Conservation (phyloP, 1,284 basidiomycete genomes). For the Fomitopsis betulina region DNA sequence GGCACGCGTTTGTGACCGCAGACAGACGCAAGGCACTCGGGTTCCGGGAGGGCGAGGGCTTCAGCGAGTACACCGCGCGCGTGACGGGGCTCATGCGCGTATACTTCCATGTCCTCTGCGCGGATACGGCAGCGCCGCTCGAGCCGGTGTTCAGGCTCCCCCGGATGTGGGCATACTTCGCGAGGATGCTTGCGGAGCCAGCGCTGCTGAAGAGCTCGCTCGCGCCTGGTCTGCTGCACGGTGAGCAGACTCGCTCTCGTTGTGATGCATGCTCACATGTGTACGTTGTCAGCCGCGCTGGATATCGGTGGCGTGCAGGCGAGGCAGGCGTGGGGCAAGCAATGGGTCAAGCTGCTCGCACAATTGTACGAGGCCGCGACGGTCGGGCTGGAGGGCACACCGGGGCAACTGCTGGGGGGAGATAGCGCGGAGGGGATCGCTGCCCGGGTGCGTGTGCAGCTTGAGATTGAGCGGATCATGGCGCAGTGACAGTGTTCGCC, state of each 20-base stretch:
- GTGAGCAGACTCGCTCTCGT: conserved; percentile 40
- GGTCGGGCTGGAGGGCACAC: conserved; percentile 37
- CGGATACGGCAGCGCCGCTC: conserved; percentile 36
- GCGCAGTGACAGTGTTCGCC: not conserved
- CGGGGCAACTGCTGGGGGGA: conserved; percentile 47
- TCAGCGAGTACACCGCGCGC: conserved; percentile 68
- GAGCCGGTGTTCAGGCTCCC: conserved; percentile 54
- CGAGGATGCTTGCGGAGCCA: conserved; percentile 50
- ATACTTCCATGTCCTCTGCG: conserved; percentile 77
- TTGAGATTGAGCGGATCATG: conserved; percentile 60
- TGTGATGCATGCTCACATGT: conserved; percentile 18
- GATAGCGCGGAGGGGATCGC: conserved; percentile 51
- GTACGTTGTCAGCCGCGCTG: conserved; percentile 46
- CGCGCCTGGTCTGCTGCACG: conserved; percentile 61
- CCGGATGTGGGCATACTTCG: conserved; percentile 66
- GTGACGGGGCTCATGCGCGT: conserved; percentile 83
- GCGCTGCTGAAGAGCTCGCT: conserved; percentile 48
- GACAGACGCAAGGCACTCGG: conserved; percentile 70
- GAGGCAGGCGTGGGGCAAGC: conserved; percentile 63
- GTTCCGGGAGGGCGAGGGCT: conserved; percentile 52
- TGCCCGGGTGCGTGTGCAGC: conserved; percentile 52
- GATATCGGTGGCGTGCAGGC: conserved; percentile 69
- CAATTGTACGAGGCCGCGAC: conserved; percentile 63
- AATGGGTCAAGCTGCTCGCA: conserved; percentile 75
- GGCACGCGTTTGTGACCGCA: conserved; percentile 45